Percentiles rank a stretch among this genome's conserved stretches.
Conservation (phyloP, 2,329 filamentous ascomycete genomes). For the Colletotrichum sp. region DNA sequence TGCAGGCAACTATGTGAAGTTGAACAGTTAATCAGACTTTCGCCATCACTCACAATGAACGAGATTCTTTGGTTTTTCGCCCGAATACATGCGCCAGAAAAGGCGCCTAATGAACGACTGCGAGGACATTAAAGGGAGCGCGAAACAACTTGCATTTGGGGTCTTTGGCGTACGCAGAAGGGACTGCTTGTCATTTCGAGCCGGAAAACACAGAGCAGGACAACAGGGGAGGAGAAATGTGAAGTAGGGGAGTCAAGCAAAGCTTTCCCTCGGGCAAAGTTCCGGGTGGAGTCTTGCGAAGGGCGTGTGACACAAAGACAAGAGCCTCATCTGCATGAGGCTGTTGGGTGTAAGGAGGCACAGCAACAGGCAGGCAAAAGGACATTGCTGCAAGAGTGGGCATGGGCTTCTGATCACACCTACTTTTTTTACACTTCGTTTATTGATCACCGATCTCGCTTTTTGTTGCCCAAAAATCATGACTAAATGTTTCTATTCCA, state of each 20-base stretch:
- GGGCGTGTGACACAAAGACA: not conserved
- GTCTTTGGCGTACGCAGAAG: conserved; percentile 22
- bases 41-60: not conserved
- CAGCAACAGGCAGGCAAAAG: not conserved
- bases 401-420: not conserved
- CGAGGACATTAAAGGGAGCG: conserved; percentile 5
- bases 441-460: not conserved
- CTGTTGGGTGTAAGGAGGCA: not conserved
- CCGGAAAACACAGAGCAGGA: not conserved
- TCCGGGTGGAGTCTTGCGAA: not conserved
- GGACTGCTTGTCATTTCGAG: conserved; percentile 18
- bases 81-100: conserved; percentile 5
- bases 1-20: conserved; percentile 56
- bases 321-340: not conserved
- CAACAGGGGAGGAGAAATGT: not conserved
- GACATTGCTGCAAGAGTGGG: not conserved
- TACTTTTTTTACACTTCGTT: not conserved
- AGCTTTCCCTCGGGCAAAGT: not conserved
- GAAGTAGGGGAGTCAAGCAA: not conserved
- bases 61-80: not conserved
- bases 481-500: not conserved
- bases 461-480: not conserved
- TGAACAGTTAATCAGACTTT: conserved; percentile 32
- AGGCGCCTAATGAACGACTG: conserved; percentile 15
- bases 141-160: conserved; percentile 20